These are phyloP conservation scores for Oryza meyeriana DNA, from an alignment of 176 grass and related monocot species.

Conservation along the genomic window DNA sequence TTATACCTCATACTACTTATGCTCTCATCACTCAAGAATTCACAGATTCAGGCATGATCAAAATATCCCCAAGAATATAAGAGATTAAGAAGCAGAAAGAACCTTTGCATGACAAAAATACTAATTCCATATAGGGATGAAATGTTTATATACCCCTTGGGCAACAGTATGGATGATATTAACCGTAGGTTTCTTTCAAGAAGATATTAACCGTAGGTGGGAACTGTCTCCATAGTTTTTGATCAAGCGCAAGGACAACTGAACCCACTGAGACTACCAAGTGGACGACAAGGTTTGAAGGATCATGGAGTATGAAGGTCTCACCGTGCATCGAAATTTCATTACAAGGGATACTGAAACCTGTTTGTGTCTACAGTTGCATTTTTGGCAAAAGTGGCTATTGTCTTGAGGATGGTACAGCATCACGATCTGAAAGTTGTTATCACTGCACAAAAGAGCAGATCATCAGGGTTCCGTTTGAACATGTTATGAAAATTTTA, in stretches of 20 bases:
- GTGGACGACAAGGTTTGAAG: neutral
- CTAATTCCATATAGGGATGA: neutral
- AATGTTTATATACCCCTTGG: neutral
- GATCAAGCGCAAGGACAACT: neutral
- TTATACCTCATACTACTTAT: neutral
- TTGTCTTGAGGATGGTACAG: neutral
- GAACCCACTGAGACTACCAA: neutral
- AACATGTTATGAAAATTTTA: neutral
- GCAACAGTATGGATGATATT: neutral
- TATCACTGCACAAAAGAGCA: neutral
- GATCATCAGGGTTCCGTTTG: neutral
- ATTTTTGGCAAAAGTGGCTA: neutral
- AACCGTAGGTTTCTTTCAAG: too few species aligned
- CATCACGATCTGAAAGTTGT: neutral
- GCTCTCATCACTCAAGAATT: neutral
- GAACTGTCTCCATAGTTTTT: neutral
- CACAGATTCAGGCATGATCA: neutral
- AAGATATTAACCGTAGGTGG: neutral
- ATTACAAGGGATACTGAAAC: neutral
- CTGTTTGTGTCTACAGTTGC: neutral
- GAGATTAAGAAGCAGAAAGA: constrained; percentile 10
- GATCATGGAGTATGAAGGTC: neutral
- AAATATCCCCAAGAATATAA: neutral
- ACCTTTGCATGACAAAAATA: neutral
- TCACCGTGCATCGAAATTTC: neutral